Evolutionary conservation across 2,329 filamentous ascomycete species (phyloP).

Genomic region (Xylariaceae sp.): DNA sequence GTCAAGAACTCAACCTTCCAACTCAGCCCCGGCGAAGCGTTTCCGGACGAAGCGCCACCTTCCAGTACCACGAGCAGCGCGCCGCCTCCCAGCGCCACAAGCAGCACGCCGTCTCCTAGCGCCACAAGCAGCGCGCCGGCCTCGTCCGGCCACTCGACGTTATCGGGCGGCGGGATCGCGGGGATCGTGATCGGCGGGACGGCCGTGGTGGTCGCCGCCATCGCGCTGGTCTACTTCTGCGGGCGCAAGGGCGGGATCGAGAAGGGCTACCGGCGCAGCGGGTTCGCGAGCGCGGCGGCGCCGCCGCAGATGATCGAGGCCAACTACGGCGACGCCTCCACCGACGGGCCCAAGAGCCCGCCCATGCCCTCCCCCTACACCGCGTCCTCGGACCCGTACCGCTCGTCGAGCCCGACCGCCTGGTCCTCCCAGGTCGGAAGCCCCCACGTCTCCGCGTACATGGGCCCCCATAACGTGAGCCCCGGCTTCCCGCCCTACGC

Average conservation of each 20-base stretch:
- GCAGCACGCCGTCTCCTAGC: conserved; percentile 12
- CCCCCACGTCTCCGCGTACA: conserved; percentile 23
- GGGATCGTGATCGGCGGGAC: conserved; percentile 59
- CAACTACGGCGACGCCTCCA: conserved; percentile 29
- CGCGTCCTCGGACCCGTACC: conserved; percentile 13
- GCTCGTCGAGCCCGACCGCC: conserved; percentile 15
- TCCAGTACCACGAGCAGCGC: conserved; percentile 22
- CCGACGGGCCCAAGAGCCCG: conserved; percentile 18
- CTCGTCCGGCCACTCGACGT: conserved; percentile 26
- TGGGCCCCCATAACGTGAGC: conserved; percentile 14
- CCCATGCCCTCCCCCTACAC: conserved; percentile 17
- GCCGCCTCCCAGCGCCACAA: conserved; percentile 16
- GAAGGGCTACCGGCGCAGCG: conserved; percentile 39
- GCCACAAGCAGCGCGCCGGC: conserved; percentile 5
- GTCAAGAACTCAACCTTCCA: conserved; percentile 54
- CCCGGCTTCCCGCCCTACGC: conserved; percentile 15
- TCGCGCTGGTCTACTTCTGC: conserved; percentile 52
- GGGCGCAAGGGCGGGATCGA: conserved; percentile 45
- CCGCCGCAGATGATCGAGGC: conserved; percentile 35
- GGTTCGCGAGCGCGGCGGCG: conserved; percentile 5
- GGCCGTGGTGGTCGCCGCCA: conserved; percentile 47
- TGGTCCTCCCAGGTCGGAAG: conserved; percentile 19
- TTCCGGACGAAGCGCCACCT: conserved; percentile 47
- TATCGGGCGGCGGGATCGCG: conserved; percentile 56
- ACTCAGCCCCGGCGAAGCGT: conserved; percentile 58